Evolutionary conservation across 192 early-diverging fungal species (phyloP).

Genomic region (Coemansia erecta): DNA sequence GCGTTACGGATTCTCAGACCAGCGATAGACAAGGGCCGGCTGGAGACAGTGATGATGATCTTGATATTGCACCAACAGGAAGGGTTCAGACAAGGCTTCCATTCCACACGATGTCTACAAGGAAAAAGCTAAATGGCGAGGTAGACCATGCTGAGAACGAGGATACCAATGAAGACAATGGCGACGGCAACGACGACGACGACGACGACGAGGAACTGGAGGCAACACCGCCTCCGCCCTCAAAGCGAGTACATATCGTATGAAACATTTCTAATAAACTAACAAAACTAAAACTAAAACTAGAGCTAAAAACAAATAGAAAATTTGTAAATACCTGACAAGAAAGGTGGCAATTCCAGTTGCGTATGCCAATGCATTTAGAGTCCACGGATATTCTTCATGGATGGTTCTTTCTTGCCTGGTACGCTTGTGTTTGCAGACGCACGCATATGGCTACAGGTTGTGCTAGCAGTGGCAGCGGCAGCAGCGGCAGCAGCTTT

Average conservation of each 20-base stretch:
- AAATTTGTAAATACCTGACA: background rate
- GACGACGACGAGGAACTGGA: slow-evolving; percentile 41
- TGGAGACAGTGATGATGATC: slow-evolving; percentile 2
- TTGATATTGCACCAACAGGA: slow-evolving; percentile 20
- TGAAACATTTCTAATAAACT: background rate
- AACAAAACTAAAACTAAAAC: slow-evolving; percentile 3
- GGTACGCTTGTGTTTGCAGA: background rate
- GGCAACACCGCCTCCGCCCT: slow-evolving; percentile 48
- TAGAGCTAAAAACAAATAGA: background rate
- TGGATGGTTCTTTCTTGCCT: slow-evolving; percentile 25
- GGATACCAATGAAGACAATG: background rate
- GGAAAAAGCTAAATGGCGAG: background rate
- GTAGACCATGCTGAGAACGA: background rate
- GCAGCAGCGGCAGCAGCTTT: background rate
- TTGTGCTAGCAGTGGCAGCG: background rate
- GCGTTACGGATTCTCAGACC: slow-evolving; percentile 34
- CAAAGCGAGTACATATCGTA: slow-evolving; percentile 35
- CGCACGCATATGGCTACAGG: slow-evolving; percentile 1
- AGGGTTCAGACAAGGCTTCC: slow-evolving; percentile 42
- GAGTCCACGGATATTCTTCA: slow-evolving; percentile 38
- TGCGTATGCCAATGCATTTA: slow-evolving; percentile 2
- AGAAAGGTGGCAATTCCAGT: slow-evolving; percentile 4
- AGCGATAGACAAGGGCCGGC: background rate
- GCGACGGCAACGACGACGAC: slow-evolving; percentile 2
- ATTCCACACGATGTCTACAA: slow-evolving; percentile 3